phyloP scores from a whole-genome alignment of 225 moss, liverwort and hornwort genomes.

The Pseudisothecium myosuroides region DNA sequence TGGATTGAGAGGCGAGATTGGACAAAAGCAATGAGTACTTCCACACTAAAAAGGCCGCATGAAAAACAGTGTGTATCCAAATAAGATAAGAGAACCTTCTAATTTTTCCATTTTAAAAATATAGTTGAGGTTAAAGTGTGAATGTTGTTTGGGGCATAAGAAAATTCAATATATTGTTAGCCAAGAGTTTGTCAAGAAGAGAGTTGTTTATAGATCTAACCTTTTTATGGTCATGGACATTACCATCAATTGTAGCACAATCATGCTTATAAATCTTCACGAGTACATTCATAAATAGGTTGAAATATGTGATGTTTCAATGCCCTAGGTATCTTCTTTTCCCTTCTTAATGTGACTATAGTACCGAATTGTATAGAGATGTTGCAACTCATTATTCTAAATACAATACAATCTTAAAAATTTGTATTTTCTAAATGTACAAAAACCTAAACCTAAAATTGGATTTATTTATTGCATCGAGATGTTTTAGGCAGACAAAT shows the following conservation, averaged over 20 bases:
- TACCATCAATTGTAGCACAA: not conserved
- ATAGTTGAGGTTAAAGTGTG: not conserved
- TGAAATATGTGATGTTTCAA: not conserved
- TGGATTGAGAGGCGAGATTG: not conserved
- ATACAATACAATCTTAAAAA: not conserved
- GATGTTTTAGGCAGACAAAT: not conserved
- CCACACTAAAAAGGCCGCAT: not conserved
- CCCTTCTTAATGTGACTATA: too few relatives aligned
- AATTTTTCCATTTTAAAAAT: not conserved
- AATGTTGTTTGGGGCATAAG: not conserved
- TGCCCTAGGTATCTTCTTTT: not conserved
- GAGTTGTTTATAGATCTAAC: not conserved
- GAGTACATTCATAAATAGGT: not conserved
- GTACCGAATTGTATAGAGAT: not conserved
- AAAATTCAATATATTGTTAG: not conserved
- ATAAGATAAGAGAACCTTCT: not conserved
- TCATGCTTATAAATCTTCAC: not conserved
- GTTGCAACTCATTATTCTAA: not conserved
- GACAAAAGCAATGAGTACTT: not conserved
- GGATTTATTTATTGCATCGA: too few relatives aligned
- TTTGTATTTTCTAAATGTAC: too few relatives aligned
- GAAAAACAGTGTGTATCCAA: not conserved
- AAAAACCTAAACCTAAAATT: not conserved
- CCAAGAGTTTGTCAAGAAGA: not conserved
- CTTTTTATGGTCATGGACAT: not conserved